Evolutionary conservation across 371 early-diverging fungal species (phyloP).

Genomic region (Lichtheimia ramosa): DNA sequence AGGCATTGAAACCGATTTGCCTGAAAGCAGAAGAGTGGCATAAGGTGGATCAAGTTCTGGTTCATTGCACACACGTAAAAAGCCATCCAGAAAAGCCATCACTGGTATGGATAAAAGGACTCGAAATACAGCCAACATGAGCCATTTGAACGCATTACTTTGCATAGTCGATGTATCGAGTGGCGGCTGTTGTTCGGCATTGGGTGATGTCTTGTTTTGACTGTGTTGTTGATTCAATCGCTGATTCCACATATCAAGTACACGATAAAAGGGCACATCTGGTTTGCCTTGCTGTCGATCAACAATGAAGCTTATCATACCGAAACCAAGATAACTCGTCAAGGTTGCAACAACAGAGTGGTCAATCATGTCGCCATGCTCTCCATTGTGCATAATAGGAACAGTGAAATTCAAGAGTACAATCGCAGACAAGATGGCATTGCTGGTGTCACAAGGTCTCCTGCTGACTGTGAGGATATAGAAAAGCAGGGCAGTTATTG

Average conservation of each 20-base stretch:
- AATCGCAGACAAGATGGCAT: neutral
- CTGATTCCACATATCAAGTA: slow-evolving; percentile 19
- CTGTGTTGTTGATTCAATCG: neutral
- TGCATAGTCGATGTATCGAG: slow-evolving; percentile 3
- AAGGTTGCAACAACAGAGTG: slow-evolving; percentile 13
- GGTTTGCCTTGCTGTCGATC: slow-evolving; percentile 13
- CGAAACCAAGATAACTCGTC: slow-evolving; percentile 21
- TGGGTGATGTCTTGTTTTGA: no score
- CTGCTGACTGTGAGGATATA: slow-evolving; percentile 4
- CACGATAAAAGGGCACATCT: slow-evolving; percentile 8
- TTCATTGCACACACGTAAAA: slow-evolving; percentile 22
- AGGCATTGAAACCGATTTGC: neutral
- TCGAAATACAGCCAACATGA: slow-evolving; percentile 6
- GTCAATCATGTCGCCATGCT: slow-evolving; percentile 12
- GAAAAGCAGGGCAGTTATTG: slow-evolving; percentile 2
- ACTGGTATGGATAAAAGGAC: slow-evolving; percentile 16
- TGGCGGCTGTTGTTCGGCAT: neutral
- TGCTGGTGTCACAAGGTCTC: neutral
- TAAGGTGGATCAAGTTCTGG: slow-evolving; percentile 16
- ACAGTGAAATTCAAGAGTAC: slow-evolving; percentile 1
- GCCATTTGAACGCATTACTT: slow-evolving; percentile 5
- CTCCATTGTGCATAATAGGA: slow-evolving; percentile 5
- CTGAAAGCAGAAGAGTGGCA: neutral
- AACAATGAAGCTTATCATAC: slow-evolving; percentile 22
- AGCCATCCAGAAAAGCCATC: slow-evolving; percentile 26